A percentile compares a stretch with the other conserved stretches of the same genome.
phyloP scores from a whole-genome alignment of 257 asterid genomes.

The Oldenlandia corymbosa region DNA sequence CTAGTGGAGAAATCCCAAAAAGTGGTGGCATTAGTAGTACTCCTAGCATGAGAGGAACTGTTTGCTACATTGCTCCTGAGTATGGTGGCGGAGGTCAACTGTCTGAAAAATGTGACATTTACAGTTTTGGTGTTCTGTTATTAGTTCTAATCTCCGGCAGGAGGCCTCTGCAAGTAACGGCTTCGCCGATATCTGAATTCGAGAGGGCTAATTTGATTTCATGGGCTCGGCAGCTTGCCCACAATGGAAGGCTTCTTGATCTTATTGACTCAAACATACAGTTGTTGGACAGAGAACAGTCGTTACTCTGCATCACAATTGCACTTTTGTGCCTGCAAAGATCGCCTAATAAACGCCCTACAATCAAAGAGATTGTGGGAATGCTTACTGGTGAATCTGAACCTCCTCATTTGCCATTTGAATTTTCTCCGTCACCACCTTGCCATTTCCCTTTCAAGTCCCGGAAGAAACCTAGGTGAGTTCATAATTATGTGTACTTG shows the following conservation, averaged over 20 bases:
- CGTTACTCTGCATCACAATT: slow-evolving; percentile 61
- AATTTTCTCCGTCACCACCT: slow-evolving; percentile 92
- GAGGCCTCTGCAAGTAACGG: slow-evolving; percentile 90
- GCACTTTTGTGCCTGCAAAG: slow-evolving; percentile 80
- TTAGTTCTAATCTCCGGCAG: slow-evolving; percentile 77
- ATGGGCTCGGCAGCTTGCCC: slow-evolving; percentile 87
- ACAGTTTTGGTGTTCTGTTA: slow-evolving; percentile 80
- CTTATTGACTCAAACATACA: slow-evolving; percentile 66
- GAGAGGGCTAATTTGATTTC: slow-evolving; percentile 89
- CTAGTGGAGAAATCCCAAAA: slow-evolving; percentile 65
- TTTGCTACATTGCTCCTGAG: slow-evolving; percentile 88
- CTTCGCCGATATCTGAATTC: slow-evolving; percentile 86
- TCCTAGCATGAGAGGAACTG: slow-evolving; percentile 96
- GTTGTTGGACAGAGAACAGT: slow-evolving; percentile 51
- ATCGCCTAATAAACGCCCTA: slow-evolving; percentile 66
- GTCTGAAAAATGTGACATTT: slow-evolving; percentile 79
- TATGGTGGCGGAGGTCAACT: slow-evolving; percentile 62
- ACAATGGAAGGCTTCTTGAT: slow-evolving; percentile 63
- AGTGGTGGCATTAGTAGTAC: slow-evolving; percentile 95
- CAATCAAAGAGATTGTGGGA: slow-evolving; percentile 67
- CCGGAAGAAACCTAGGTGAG: slow-evolving; percentile 56
- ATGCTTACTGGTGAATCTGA: slow-evolving; percentile 82
- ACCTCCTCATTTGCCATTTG: slow-evolving; percentile 81
- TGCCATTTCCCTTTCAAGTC: slow-evolving; percentile 65
- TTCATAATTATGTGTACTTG: not conserved